A percentile compares a stretch with the other conserved stretches of the same genome.
These are phyloP conservation scores for Blepharisma stoltei DNA, from an alignment of 73 alveolate species.

Conservation along the genomic window DNA sequence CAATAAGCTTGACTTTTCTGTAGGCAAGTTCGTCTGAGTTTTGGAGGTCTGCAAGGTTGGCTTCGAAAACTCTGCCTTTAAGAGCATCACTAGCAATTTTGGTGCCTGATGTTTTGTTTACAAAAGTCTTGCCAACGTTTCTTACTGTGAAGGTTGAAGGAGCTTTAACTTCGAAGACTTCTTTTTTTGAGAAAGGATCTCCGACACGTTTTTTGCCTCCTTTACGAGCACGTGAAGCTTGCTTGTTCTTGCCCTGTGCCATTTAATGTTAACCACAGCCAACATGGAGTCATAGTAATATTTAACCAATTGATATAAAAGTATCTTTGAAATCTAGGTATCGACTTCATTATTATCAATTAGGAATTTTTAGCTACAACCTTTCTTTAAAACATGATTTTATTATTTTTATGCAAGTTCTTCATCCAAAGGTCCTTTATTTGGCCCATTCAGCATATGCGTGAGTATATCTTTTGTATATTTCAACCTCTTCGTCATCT, in stretches of 20 bases:
- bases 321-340: no score
- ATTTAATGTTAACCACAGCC: slow-evolving; percentile 28
- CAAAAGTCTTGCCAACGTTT: slow-evolving; percentile 79
- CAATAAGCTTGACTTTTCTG: slow-evolving; percentile 89
- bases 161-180: slow-evolving; percentile 88
- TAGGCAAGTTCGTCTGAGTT: slow-evolving; percentile 64
- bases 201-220: slow-evolving; percentile 78
- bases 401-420: no score
- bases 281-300: no score
- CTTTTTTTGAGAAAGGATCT: slow-evolving; percentile 89
- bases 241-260: slow-evolving; percentile 82
- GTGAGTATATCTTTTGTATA: slow-evolving; percentile 91
- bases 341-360: no score
- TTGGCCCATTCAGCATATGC: slow-evolving; percentile 49
- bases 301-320: no score
- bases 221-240: slow-evolving; percentile 68
- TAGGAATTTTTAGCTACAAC: no score
- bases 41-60: slow-evolving; percentile 64
- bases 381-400: no score
- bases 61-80: slow-evolving; percentile 92
- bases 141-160: slow-evolving; percentile 83
- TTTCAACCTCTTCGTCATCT: slow-evolving; percentile 94
- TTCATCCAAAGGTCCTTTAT: no score
- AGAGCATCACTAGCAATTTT: slow-evolving; percentile 82
- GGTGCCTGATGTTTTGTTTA: slow-evolving; percentile 86